Evolutionary conservation across 371 early-diverging fungal species (phyloP), one percentile per base, ranked within the genome.

Genomic region (Circinella minor): DNA sequence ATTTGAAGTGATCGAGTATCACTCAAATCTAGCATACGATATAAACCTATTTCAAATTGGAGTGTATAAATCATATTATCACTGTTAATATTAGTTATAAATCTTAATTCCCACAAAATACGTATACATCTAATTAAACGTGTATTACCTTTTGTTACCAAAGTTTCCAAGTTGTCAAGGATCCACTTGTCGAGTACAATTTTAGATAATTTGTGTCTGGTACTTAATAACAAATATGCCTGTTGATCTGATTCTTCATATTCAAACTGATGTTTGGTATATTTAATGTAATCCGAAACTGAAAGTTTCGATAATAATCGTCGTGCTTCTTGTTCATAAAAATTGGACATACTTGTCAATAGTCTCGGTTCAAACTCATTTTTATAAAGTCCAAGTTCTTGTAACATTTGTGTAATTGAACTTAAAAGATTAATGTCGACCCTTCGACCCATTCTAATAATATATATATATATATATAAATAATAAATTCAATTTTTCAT

Each of bases 291-390:
- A n/a, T 57, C 57, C 7, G 27, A 27, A 5, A 34, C 57, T 8
- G 34, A 34, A 5, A 57, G 34, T 34, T 27, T 57, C 8, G 20
- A 5, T 27, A 57, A 0, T 1, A 57, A n/a, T 6, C 57, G 57
- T 34, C 27, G 20, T 57, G 0, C 88, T 87, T 61, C 81, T 77
- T 67, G 82, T 82, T 17, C 74, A 71, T 60, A 77, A 86, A 8
- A 85, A 86, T 54, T 77, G 78, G 55, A 87, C 91, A 0, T 88
- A 84, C 55, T 92, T n/a, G 18, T 27, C 57, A 57, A 27, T 5
- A 57, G 34, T 27, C 57, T 5, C 1, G 57, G 57, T 34, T 57
- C 57, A 34, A 57, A 57, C 1, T 57, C 57, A 34, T 27, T 18
- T 10, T 57, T 18, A n/a, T 57, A 57, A 9, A 57, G 4, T 0